Percentiles rank a stretch among this genome's conserved stretches.
phyloP scores from a whole-genome alignment of 352 stramenopile species.

The Globisporangium nagaii region DNA sequence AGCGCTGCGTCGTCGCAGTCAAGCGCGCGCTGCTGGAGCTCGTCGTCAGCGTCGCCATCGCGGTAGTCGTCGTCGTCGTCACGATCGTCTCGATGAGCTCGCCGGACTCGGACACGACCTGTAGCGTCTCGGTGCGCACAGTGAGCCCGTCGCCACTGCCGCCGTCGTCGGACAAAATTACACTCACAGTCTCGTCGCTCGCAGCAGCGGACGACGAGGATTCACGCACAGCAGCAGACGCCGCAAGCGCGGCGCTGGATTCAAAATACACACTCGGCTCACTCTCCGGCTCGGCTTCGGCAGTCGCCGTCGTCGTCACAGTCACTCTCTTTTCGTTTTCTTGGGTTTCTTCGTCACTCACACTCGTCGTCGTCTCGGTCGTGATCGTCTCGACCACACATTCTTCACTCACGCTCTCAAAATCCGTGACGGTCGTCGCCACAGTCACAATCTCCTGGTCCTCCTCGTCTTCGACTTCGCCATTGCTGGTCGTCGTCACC shows the following conservation, averaged over 20 bases:
- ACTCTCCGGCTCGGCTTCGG: slow-evolving; percentile 3
- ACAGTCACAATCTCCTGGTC: slow-evolving; percentile 9
- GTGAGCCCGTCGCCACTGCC: neutral
- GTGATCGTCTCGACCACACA: slow-evolving; percentile 17
- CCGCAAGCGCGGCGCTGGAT: neutral
- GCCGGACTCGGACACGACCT: neutral
- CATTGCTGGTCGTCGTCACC: neutral
- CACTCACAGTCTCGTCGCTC: slow-evolving; percentile 6
- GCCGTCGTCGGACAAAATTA: neutral
- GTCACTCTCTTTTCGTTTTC: neutral
- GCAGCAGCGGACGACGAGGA: neutral
- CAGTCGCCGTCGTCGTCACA: neutral
- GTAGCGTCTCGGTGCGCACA: neutral
- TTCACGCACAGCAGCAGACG: neutral
- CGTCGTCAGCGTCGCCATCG: too few species aligned
- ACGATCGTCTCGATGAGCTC: slow-evolving; percentile 26
- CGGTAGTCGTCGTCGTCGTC: slow-evolving; percentile 7
- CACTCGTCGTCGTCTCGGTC: slow-evolving; percentile 22
- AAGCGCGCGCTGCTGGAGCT: too few species aligned
- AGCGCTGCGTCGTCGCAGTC: neutral
- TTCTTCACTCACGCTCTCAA: slow-evolving; percentile 14
- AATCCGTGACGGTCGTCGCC: slow-evolving; percentile 11
- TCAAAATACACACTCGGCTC: slow-evolving; percentile 9
- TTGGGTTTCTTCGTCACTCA: slow-evolving; percentile 16
- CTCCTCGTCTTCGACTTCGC: neutral